phyloP scores from a whole-genome alignment of 768 basidiomycete species.

The Tricholoma terreum region DNA sequence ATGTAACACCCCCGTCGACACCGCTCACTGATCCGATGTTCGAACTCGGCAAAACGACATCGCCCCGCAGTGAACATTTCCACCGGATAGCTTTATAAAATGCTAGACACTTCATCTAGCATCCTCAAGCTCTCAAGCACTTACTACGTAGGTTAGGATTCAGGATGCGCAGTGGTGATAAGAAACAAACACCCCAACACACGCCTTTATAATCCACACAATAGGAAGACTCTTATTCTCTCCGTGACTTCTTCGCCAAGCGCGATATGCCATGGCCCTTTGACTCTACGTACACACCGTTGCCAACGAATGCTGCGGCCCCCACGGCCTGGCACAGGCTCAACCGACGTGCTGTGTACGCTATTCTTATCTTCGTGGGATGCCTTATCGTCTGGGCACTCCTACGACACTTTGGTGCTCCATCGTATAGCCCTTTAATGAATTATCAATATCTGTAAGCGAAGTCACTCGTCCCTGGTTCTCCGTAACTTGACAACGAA shows the following conservation, averaged over 20 bases:
- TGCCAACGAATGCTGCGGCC: not conserved
- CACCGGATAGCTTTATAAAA: no score
- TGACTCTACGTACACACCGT: not conserved
- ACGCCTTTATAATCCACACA: not conserved
- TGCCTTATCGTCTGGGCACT: constrained; percentile 3
- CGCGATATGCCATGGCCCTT: constrained; percentile 2
- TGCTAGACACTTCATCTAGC: no score
- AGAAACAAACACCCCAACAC: not conserved
- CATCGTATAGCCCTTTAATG: constrained; percentile 19
- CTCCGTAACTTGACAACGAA: not conserved
- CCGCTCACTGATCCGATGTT: no score
- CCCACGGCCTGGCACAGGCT: not conserved
- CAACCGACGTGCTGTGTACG: constrained; percentile 5
- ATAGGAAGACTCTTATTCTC: not conserved
- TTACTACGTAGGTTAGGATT: no score
- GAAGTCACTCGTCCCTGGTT: not conserved
- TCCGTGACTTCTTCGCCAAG: not conserved
- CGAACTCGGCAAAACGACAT: no score
- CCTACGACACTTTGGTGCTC: not conserved
- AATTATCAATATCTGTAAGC: constrained; percentile 26
- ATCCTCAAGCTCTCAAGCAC: no score
- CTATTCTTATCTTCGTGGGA: not conserved
- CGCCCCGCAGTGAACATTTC: no score
- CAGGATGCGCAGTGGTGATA: no score
- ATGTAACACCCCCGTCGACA: no score